Conservation (phyloP, 2,329 filamentous ascomycete species). For the Aphanocladium album region DNA sequence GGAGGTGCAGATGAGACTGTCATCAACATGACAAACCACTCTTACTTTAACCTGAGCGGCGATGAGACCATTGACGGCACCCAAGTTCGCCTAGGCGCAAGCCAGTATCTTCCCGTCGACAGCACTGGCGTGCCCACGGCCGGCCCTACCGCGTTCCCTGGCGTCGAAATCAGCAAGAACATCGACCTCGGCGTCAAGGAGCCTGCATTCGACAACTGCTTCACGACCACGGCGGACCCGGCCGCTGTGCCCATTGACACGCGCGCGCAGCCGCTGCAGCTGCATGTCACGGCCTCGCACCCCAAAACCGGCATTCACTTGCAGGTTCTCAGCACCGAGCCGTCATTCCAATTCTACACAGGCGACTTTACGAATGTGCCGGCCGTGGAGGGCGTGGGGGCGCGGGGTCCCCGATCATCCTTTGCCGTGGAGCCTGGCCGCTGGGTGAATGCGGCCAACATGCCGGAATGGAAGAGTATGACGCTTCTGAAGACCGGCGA, state of each 20-base stretch:
- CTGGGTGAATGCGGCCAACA: conserved; percentile 84
- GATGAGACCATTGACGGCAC: conserved; percentile 50
- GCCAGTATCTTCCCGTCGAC: conserved; percentile 69
- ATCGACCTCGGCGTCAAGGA: conserved; percentile 68
- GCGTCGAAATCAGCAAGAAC: conserved; percentile 57
- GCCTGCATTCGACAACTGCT: conserved; percentile 86
- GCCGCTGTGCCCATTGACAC: conserved; percentile 60
- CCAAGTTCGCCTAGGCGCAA: conserved; percentile 60
- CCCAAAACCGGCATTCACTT: conserved; percentile 71
- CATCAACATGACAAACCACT: conserved; percentile 94
- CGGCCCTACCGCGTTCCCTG: conserved; percentile 58
- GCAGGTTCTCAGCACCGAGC: conserved; percentile 86
- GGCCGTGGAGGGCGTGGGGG: conserved; percentile 55
- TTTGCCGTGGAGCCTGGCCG: conserved; percentile 92
- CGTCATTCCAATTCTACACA: conserved; percentile 95
- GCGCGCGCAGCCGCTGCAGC: conserved; percentile 55
- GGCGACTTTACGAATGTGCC: conserved; percentile 80
- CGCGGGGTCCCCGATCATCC: conserved; percentile 63
- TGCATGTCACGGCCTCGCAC: conserved; percentile 68
- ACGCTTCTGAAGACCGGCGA: conserved; percentile 79
- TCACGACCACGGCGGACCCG: conserved; percentile 66
- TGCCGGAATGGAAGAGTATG: conserved; percentile 73
- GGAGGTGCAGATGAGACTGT: conserved; percentile 81
- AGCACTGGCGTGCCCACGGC: conserved; percentile 68
- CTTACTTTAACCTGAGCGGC: conserved; percentile 64